phyloP scores from a whole-genome alignment of 2,329 filamentous ascomycete genomes.

The Aspergillus aculeatus region DNA sequence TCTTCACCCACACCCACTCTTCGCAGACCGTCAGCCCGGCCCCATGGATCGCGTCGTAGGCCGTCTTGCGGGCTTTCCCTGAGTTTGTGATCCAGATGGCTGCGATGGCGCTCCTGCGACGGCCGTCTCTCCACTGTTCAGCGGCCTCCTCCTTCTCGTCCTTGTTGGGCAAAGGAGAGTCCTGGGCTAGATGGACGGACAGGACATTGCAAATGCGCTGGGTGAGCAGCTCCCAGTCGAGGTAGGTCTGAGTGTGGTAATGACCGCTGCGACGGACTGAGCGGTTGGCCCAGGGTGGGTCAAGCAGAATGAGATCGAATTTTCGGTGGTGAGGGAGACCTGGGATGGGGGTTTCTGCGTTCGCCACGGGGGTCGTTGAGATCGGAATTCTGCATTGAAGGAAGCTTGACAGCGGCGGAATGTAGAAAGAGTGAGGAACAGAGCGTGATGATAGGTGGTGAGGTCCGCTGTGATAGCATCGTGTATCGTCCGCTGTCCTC shows the following conservation, averaged over 20 bases:
- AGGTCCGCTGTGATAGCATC: neutral
- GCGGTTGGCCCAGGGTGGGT: constrained; percentile 64
- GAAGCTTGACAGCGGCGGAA: constrained; percentile 53
- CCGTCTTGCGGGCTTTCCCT: constrained; percentile 47
- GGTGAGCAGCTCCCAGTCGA: constrained; percentile 30
- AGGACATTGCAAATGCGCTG: constrained; percentile 46
- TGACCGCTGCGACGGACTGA: constrained; percentile 55
- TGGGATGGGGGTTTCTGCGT: constrained; percentile 23
- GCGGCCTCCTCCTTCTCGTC: neutral
- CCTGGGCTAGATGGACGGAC: constrained; percentile 40
- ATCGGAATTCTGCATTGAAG: constrained; percentile 41
- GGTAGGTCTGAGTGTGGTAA: constrained; percentile 42
- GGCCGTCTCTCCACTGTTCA: neutral
- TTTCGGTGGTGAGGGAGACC: constrained; percentile 29
- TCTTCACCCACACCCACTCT: constrained; percentile 66
- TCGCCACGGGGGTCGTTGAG: constrained; percentile 12
- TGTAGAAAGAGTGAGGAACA: constrained; percentile 29
- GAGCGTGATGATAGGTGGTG: constrained; percentile 20
- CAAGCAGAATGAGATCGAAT: constrained; percentile 61
- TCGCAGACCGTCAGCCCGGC: constrained; percentile 54
- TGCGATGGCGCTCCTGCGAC: constrained; percentile 40
- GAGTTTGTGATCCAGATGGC: constrained; percentile 65
- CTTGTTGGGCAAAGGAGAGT: constrained; percentile 1
- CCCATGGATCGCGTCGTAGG: constrained; percentile 42
- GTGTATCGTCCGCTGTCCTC: neutral